Percentiles rank a stretch among this genome's conserved stretches.
phyloP scores from a whole-genome alignment of 1,139 yeast species.

The Taphrina deformans region DNA sequence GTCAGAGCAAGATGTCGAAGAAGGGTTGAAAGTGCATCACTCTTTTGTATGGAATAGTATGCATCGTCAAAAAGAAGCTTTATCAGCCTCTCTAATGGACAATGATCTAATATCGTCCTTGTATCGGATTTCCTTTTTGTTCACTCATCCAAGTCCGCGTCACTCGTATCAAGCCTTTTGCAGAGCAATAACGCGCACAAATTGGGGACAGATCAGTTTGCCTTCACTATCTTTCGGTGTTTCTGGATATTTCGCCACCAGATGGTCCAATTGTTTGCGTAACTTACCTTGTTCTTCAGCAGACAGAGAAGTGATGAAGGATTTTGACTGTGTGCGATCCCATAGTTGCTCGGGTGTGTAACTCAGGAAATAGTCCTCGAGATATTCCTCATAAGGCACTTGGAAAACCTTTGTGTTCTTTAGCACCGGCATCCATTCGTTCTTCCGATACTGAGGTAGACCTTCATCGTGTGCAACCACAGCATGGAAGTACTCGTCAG shows the following conservation, averaged over 20 bases:
- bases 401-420: conserved; percentile 41
- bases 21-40: not conserved
- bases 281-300: conserved; percentile 48
- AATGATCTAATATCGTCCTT: not conserved
- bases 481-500: conserved; percentile 49
- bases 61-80: not conserved
- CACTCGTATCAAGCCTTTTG: no score
- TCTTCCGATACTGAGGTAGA: conserved; percentile 63
- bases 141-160: no score
- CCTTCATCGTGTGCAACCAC: conserved; percentile 44
- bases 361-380: conserved; percentile 42
- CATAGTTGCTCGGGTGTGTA: conserved; percentile 48
- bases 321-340: conserved; percentile 60
- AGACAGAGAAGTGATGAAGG: conserved; percentile 56
- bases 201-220: conserved; percentile 17
- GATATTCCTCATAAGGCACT: conserved; percentile 48
- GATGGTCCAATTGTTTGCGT: conserved; percentile 45
- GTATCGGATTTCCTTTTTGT: not conserved
- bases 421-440: conserved; percentile 54
- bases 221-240: conserved; percentile 6
- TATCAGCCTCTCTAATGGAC: not conserved
- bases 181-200: conserved; percentile 23
- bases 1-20: conserved; percentile 33
- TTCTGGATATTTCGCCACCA: conserved; percentile 39
- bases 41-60: not conserved